Evolutionary conservation across 805 yeast genomes (phyloP).

Genomic region (Saccharomycopsis sp.): DNA sequence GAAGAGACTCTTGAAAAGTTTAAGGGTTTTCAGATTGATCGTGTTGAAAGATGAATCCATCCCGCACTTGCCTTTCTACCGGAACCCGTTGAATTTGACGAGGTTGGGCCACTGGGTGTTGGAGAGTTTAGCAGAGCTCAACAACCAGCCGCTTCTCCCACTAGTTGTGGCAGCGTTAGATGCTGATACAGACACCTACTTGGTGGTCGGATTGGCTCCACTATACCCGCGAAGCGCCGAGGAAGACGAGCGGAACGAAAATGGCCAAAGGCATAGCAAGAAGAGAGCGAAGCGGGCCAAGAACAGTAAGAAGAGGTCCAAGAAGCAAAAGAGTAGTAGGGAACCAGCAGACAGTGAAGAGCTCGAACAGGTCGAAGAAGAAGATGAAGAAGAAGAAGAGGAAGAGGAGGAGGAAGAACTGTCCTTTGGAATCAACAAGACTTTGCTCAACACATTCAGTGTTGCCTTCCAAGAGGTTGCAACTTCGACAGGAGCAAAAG

Average conservation of each 20-base stretch:
- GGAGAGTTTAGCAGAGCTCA: constrained; percentile 80
- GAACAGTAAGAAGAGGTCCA: constrained; percentile 25
- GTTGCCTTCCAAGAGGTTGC: constrained; percentile 89
- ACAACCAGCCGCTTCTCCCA: constrained; percentile 56
- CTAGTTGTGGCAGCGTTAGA: constrained; percentile 80
- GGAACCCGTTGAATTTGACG: constrained; percentile 77
- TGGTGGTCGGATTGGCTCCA: constrained; percentile 87
- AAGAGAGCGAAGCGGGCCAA: constrained; percentile 24
- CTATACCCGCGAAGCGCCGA: constrained; percentile 45
- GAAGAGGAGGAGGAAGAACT: constrained; percentile 21
- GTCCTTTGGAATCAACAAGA: constrained; percentile 29
- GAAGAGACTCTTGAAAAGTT: constrained; percentile 66
- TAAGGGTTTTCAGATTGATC: constrained; percentile 74
- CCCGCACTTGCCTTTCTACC: constrained; percentile 67
- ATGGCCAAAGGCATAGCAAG: constrained; percentile 29
- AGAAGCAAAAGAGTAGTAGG: constrained; percentile 27
- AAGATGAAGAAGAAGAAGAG: constrained; percentile 23
- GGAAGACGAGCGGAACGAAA: constrained; percentile 29
- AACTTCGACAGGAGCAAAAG: constrained; percentile 73
- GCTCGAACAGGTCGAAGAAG: no score
- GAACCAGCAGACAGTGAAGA: constrained; percentile 27
- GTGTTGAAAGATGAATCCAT: constrained; percentile 68
- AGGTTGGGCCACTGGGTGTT: constrained; percentile 86
- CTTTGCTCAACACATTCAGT: constrained; percentile 72
- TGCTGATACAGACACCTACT: constrained; percentile 60